Percentiles rank a stretch among this genome's conserved stretches.
Evolutionary conservation across 352 stramenopile species (phyloP).

Genomic region (Pythium guiyangense): DNA sequence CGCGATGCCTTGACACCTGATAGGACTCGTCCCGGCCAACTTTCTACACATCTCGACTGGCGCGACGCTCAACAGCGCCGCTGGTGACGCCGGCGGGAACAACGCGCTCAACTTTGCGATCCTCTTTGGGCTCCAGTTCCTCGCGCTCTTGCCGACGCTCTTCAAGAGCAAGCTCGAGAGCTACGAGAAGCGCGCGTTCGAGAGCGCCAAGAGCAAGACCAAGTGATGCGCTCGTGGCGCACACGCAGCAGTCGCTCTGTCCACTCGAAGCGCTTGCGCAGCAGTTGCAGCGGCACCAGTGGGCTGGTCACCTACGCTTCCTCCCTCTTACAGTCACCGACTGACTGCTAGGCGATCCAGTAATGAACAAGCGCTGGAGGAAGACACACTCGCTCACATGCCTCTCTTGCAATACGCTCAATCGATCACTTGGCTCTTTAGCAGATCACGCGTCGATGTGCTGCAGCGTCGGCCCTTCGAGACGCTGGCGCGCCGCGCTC

Average conservation of each 20-base stretch:
- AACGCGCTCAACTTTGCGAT: conserved; percentile 80
- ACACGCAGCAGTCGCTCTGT: background rate
- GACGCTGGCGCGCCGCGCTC: conserved; percentile 30
- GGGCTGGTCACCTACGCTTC: too few species aligned
- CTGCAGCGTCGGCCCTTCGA: conserved; percentile 13
- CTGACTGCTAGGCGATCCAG: too few species aligned
- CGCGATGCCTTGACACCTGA: background rate
- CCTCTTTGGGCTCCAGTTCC: conserved; percentile 82
- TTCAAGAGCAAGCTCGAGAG: conserved; percentile 87
- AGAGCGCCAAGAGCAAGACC: conserved; percentile 39
- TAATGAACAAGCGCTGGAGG: too few species aligned
- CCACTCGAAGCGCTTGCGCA: too few species aligned
- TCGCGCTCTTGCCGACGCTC: conserved; percentile 73
- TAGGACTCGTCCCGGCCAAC: conserved; percentile 72
- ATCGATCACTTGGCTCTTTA: background rate
- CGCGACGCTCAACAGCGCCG: conserved; percentile 70
- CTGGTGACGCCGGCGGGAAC: conserved; percentile 37
- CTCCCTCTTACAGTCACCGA: too few species aligned
- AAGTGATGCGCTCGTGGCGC: conserved; percentile 8
- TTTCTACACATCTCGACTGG: conserved; percentile 85
- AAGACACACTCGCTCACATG: too few species aligned
- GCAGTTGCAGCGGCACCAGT: too few species aligned
- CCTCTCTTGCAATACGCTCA: too few species aligned
- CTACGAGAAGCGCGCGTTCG: conserved; percentile 75
- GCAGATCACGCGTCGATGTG: background rate